Conservation (phyloP, 306 rosid genomes). For the Potentilla sterilis region DNA sequence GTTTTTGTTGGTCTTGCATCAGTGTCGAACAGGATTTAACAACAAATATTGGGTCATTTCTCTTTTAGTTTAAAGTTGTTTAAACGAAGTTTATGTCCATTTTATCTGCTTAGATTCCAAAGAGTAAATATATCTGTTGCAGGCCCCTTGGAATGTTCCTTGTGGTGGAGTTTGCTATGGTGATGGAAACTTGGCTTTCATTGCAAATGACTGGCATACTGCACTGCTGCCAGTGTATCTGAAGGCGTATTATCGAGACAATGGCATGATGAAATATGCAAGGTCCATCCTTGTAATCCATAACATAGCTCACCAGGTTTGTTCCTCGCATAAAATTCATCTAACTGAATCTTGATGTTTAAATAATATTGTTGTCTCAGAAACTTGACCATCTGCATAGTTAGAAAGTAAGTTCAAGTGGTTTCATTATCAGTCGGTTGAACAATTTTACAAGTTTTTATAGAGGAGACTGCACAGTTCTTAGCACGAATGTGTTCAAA, state of each 20-base stretch:
- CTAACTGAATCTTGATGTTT: not conserved
- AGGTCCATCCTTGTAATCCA: conserved; percentile 92
- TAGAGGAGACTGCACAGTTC: not conserved
- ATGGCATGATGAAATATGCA: conserved; percentile 73
- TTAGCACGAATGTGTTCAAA: not conserved
- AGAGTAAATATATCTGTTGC: conserved; percentile 24
- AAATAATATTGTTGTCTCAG: not conserved
- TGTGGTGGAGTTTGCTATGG: conserved; percentile 97
- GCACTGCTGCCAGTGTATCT: conserved; percentile 91
- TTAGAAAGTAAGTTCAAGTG: not conserved
- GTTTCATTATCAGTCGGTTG: not conserved
- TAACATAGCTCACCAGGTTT: conserved; percentile 97
- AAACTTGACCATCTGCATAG: conserved; percentile 7
- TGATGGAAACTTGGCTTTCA: conserved; percentile 93
- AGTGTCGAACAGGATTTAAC: not conserved
- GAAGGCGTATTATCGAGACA: conserved; percentile 81
- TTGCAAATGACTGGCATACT: conserved; percentile 98
- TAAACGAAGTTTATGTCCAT: not conserved
- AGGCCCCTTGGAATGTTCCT: conserved; percentile 97
- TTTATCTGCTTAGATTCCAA: conserved; percentile 4
- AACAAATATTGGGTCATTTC: not conserved
- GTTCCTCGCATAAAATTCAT: conserved; percentile 13
- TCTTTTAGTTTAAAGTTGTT: not conserved
- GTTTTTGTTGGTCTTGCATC: not conserved
- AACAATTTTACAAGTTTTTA: not conserved